Base-by-base conservation (phyloP, 441 rosid genomes). In the Euphorbia corollata region DNA sequence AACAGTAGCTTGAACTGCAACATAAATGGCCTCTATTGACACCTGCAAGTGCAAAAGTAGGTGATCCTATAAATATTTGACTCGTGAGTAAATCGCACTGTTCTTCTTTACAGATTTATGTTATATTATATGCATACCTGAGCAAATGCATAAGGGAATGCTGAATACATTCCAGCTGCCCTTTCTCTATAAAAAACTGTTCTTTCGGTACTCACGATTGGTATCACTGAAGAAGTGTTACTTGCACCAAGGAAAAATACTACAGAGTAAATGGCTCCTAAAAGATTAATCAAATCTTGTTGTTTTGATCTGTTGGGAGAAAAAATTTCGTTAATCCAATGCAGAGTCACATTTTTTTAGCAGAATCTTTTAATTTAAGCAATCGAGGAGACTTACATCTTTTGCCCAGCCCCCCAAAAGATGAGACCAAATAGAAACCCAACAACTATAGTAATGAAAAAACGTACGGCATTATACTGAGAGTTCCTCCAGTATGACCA, bases 401-500 rank as follows among this genome's bases (percentile, higher is more conserved):
- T 58, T 4, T 71, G 78, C 73, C 96, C 97, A 66, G 81, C 84
- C 73, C 74, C 69, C 93, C 95, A 92, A 73, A 92, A 88, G 64
- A 90, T 80, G 20, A 92, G 74, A 67, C 96, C 96, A 58, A 92
- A 88, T 39, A 88, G 23, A 73, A 84, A 4, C 36, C 86, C 96
- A 18, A 87, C 70, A 65, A 74, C 64, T 15, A 74, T 23, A 16
- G 98, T 92, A 79, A 80, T 68, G 85, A 78, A 71, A 72, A 88
- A 83, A 48, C 96, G 80, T 68, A 86, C 78, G 58, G 85, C 90
- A 56, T 88, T 92, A 65, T 79, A 92, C 63, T 71, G 87, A 66
- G 95, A 82, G 72, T 88, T 75, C 77, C 98, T 88, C 98, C 98
- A 92, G 71, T 90, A 84, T 59, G 98, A 92, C 87, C 82, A 78